Evolutionary conservation across 1,284 basidiomycete species (phyloP), one percentile per base, ranked within the genome.

Genomic region (Microbotryum intermedium): DNA sequence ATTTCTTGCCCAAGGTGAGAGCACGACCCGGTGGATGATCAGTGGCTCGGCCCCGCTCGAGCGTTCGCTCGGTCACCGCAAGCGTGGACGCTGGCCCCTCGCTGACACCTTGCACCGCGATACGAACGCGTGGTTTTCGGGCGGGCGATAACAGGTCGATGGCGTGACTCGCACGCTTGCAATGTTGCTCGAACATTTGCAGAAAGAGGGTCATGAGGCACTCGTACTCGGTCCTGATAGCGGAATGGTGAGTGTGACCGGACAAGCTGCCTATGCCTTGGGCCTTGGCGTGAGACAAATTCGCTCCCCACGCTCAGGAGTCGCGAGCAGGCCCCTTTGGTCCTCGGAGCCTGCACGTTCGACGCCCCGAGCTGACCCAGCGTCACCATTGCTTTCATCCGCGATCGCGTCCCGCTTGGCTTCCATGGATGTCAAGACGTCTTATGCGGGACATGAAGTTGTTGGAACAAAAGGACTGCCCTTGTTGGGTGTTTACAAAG

Each of bases 381-480:
- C 4, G 9, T 2, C 42, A 21, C 18, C 34, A 6, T 11, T 39
- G 13, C 34, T 39, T 39, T 16, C 34, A 18, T 39, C 18, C 2
- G 34, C 34, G 13, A 39, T 39, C 11, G 34, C 34, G 18, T 39
- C 34, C 34, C 34, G 13, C 34, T 21, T 18, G 28, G 13, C 23
- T 23, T 29, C 16, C 21, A 11, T n/a, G 44, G n/a, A 20, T 48
- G 8, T 23, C 20, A 58, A 76, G 74, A 74, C 74, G 26, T 71
- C 76, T 52, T 81, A 81, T 68, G 78, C 79, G 6, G 78, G 77
- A 0, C 79, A 81, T 58, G 77, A 80, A 3, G 74, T 82, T 0
- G 78, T 81, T 7, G 80, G 80, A 9, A 82, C 81, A 0, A 74
- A 77, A n/a, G 80, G 81, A 18, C 73, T 82, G 7, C 81, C 81